Evolutionary conservation across 257 asterid species (phyloP), one percentile per base, ranked within the genome.

Genomic region (Primulina huaijiensis): DNA sequence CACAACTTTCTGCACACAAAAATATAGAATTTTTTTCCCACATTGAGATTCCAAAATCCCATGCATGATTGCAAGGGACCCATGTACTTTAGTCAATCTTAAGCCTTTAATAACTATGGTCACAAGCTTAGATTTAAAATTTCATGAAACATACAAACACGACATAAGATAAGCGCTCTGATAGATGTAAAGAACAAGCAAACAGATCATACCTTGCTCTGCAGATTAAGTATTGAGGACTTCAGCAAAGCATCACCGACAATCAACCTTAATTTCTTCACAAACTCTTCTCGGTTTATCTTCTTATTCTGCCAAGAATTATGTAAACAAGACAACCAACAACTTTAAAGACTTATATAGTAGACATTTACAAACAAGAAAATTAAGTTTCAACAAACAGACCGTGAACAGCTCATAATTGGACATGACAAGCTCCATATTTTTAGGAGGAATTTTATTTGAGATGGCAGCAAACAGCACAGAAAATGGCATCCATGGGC

Each of bases 401-500:
- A 92, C 98, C 96, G 69, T 84, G 79, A 83, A 92, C 73, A 82
- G 52, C 57, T 82, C 82, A 64, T 86, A 89, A 63, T 83, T 76
- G 56, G 65, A 60, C 31, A 61, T 78, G 68, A 92, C 84, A 58
- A 79, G 82, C 61, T 84, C 78, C 96, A 92, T 88, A 62, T 72
- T 80, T 62, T 82, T 79, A 73, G 86, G 50, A 52, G 94, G 64
- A 66, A 92, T 78, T 74, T 76, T 79, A 29, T 50, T 71, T 12
- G 95, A 82, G 46, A 92, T 88, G 75, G 90, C 93, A 55, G 86
- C 85, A 66, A 92, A 83, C 79, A 92, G 84, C 88, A 73, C 65
- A 8, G 96, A 82, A 78, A 92, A 88, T 12, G 96, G 88, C 95
- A 92, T 85, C 89, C 88, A 92, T 27, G 98, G 96, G 76, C 95